Evolutionary conservation across 2,329 filamentous ascomycete genomes (phyloP).

Genomic region (Aspergillus hortae): DNA sequence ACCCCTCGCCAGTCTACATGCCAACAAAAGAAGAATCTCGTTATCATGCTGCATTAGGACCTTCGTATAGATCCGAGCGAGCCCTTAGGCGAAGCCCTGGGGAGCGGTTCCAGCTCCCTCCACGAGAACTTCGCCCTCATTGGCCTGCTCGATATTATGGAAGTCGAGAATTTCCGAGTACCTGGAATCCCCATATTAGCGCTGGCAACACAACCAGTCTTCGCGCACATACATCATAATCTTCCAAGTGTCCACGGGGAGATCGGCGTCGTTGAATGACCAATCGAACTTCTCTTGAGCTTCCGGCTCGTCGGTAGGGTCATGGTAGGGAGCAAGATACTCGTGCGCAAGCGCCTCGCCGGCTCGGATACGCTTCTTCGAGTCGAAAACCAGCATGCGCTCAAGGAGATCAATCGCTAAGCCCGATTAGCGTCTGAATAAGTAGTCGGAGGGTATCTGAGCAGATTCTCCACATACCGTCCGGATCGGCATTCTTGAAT

Average conservation of each 20-base stretch:
- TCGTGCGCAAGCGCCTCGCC: conserved; percentile 82
- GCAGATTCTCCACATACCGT: conserved; percentile 55
- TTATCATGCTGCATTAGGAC: conserved; percentile 17
- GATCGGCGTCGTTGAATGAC: conserved; percentile 98
- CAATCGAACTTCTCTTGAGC: conserved; percentile 98
- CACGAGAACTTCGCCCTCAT: conserved; percentile 29
- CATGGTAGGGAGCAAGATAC: conserved; percentile 94
- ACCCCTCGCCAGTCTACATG: conserved; percentile 19
- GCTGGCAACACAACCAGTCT: not conserved
- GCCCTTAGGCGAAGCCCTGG: conserved; percentile 24
- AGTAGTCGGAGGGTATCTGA: not conserved
- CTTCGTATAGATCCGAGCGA: conserved; percentile 5
- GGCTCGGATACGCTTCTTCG: conserved; percentile 90
- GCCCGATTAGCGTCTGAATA: conserved; percentile 10
- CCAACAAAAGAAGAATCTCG: conserved; percentile 14
- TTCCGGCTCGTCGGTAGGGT: conserved; percentile 91
- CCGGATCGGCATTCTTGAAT: conserved; percentile 90
- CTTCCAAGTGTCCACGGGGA: conserved; percentile 99
- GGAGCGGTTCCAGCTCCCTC: conserved; percentile 21
- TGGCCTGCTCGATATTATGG: conserved; percentile 74
- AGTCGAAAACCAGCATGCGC: conserved; percentile 96
- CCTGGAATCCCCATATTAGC: conserved; percentile 49
- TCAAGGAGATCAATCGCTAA: conserved; percentile 89
- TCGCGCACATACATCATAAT: conserved; percentile 85
- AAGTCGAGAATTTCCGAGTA: conserved; percentile 99